phyloP scores from a whole-genome alignment of 176 grass and related monocot genomes.

The Thalia dealbata region DNA sequence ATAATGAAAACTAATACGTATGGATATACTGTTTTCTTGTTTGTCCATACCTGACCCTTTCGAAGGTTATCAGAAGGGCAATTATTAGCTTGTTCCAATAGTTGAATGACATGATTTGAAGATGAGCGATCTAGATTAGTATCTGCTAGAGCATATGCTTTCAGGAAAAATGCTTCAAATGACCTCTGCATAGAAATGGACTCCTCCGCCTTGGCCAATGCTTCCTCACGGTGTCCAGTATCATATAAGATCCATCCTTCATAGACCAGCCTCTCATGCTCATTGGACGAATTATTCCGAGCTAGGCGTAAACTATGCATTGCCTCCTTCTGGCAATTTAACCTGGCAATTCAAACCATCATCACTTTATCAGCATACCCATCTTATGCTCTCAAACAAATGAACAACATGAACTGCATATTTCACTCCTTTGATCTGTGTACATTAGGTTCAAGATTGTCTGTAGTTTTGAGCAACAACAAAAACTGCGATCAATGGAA shows the following conservation, averaged over 20 bases:
- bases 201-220: conserved; percentile 72
- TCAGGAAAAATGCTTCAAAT: conserved; percentile 91
- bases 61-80: conserved; percentile 94
- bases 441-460: not conserved
- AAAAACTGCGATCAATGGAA: not conserved
- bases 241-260: conserved; percentile 97
- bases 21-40: not conserved
- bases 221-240: conserved; percentile 75
- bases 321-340: conserved; percentile 84
- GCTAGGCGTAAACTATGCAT: conserved; percentile 71
- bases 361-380: not conserved
- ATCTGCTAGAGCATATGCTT: conserved; percentile 87
- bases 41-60: conserved; percentile 71
- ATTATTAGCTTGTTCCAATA: conserved; percentile 72
- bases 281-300: conserved; percentile 51
- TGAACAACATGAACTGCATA: not conserved
- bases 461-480: not conserved
- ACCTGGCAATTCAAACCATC: conserved; percentile 23
- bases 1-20: not conserved
- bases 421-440: not conserved
- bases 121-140: conserved; percentile 51
- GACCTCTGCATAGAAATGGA: conserved; percentile 65
- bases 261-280: conserved; percentile 79
- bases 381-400: not conserved
- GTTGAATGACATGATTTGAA: conserved; percentile 60